Evolutionary conservation across 2,329 filamentous ascomycete genomes (phyloP), one percentile per base, ranked within the genome.

Genomic region (Tothia fuscella): DNA sequence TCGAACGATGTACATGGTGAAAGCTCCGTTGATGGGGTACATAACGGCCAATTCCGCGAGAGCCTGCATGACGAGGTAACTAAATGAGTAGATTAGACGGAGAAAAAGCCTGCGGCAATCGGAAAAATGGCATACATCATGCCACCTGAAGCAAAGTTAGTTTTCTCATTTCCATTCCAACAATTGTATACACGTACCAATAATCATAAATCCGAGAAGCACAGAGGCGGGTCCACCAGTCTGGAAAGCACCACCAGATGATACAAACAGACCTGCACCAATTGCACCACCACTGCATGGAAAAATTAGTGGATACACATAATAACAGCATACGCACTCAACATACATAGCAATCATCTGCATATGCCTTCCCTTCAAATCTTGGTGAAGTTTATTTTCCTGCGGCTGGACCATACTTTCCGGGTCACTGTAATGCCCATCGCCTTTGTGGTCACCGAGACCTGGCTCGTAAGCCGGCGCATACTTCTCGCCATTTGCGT

Each of bases 171-270:
- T 25, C 34, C 9, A 38, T 6, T 7, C 9, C 17, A n/a, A 20
- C 9, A 35, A 22, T 7, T 6, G n/a, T 6, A 12, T n/a, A 6
- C 13, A 30, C 37, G 9, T 43, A 45, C 74, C 73, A 50, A 78
- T 64, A 46, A 78, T 68, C 5, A 66, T 50, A 53, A 76, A 78
- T 42, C 56, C 55, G 34, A 63, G 42, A n/a, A 63, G 45, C 44
- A 46, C 21, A 17, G 44, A 21, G 21, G 29, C 42, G 3, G 42
- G 42, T 13, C 42, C 41, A 31, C 41, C 41, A 37, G 31, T 43
- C 22, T 43, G 41, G 17, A 43, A 37, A 22, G 41, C 55, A 38
- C 56, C 49, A 12, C 58, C 55, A 7, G 56, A 49, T 1, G 56
- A 61, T 16, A 60, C 52, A 35, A 60, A 63, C 12, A 66, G 49